Conservation (phyloP, 805 yeast species). For the Huiozyma sinensis region DNA sequence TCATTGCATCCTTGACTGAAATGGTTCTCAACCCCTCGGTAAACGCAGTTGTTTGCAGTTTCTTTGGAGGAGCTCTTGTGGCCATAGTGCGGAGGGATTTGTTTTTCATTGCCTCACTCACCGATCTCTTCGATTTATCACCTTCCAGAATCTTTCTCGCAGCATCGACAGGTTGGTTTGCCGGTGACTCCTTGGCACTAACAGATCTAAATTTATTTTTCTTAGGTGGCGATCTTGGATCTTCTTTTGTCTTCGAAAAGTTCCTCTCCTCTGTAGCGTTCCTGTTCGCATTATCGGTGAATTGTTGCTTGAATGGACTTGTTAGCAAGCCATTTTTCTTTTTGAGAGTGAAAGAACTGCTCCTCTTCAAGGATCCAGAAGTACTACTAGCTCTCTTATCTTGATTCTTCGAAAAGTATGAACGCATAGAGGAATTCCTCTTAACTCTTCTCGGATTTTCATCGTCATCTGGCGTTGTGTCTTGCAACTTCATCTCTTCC, state of each 20-base stretch:
- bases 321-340: slow-evolving; percentile 13
- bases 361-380: slow-evolving; percentile 1
- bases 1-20: slow-evolving; percentile 68
- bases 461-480: background rate
- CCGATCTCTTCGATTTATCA: slow-evolving; percentile 31
- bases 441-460: slow-evolving; percentile 15
- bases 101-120: slow-evolving; percentile 40
- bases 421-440: slow-evolving; percentile 50
- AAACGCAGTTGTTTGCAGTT: slow-evolving; percentile 66
- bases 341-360: slow-evolving; percentile 5
- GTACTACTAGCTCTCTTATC: slow-evolving; percentile 7
- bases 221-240: slow-evolving; percentile 5
- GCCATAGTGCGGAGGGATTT: slow-evolving; percentile 46
- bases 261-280: slow-evolving; percentile 11
- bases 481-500: background rate
- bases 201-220: slow-evolving; percentile 36
- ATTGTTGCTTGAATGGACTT: slow-evolving; percentile 18
- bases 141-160: slow-evolving; percentile 8
- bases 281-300: slow-evolving; percentile 13
- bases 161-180: slow-evolving; percentile 9
- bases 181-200: slow-evolving; percentile 35
- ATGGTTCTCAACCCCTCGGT: slow-evolving; percentile 77
- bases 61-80: slow-evolving; percentile 36
- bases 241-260: slow-evolving; percentile 1
- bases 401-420: slow-evolving; percentile 30